phyloP scores from a whole-genome alignment of 768 basidiomycete species.

The Mycena filopes region DNA sequence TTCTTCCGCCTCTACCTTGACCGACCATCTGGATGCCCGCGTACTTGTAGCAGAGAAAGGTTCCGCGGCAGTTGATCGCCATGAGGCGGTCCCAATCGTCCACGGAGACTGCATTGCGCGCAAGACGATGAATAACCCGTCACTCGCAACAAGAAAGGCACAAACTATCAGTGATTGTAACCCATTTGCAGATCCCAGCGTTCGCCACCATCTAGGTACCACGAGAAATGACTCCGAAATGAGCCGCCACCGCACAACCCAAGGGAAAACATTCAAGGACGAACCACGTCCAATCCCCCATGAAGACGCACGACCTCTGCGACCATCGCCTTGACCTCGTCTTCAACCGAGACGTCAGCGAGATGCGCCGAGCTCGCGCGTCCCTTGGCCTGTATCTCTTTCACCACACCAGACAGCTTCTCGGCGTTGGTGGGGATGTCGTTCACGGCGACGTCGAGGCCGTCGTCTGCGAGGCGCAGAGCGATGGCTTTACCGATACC shows the following conservation, averaged over 20 bases:
- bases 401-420: background rate
- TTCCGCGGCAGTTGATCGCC: conserved; percentile 45
- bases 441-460: conserved; percentile 25
- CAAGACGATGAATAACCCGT: background rate
- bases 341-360: conserved; percentile 47
- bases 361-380: conserved; percentile 12
- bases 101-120: conserved; percentile 16
- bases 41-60: conserved; percentile 51
- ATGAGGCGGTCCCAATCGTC: conserved; percentile 42
- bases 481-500: conserved; percentile 20
- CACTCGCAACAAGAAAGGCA: background rate
- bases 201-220: conserved; percentile 47
- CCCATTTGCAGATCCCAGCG: conserved; percentile 33
- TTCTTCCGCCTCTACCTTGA: conserved; percentile 50
- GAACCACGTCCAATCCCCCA: conserved; percentile 43
- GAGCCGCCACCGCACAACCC: background rate
- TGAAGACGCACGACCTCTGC: conserved; percentile 37
- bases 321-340: conserved; percentile 49
- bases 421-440: conserved; percentile 1
- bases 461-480: conserved; percentile 17
- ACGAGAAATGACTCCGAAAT: too few relatives aligned
- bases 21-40: conserved; percentile 52
- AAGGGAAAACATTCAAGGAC: background rate
- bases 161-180: background rate
- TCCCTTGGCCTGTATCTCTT: conserved; percentile 11